Evolutionary conservation across 2,329 filamentous ascomycete species (phyloP).

Genomic region (Claviceps quebecensis): DNA sequence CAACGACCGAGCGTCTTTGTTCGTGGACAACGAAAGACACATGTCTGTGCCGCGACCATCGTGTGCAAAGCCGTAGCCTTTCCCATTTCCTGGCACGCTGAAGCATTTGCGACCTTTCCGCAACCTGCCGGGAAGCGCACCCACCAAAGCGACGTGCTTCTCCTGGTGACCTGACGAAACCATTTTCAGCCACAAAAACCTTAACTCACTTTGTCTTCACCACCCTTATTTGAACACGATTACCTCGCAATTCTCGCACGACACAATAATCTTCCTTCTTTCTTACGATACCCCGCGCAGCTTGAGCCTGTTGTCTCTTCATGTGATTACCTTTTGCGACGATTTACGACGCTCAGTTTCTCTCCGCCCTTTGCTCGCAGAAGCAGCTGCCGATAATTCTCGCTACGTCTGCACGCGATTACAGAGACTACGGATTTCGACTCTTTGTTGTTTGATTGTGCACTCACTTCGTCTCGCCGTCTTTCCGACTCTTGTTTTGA

Average conservation of each 20-base stretch:
- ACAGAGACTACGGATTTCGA: background rate
- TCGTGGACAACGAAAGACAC: background rate
- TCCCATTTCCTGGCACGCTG: background rate
- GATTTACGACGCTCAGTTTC: background rate
- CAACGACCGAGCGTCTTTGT: background rate
- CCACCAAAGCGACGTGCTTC: background rate
- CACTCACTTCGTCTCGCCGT: background rate
- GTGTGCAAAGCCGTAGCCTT: background rate
- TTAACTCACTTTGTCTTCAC: background rate
- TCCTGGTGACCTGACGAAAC: background rate
- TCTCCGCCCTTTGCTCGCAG: background rate
- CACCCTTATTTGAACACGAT: background rate
- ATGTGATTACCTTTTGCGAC: background rate
- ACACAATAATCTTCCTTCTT: background rate
- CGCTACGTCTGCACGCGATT: background rate
- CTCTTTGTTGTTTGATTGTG: background rate
- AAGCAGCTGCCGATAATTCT: background rate
- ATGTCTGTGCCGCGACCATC: background rate
- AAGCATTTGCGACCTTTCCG: background rate
- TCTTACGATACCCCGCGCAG: background rate
- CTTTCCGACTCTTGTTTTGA: background rate
- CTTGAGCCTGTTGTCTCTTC: background rate
- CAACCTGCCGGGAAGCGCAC: background rate
- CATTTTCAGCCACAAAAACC: constrained; percentile 1
- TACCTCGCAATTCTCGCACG: background rate